Base-by-base conservation (phyloP, 805 yeast species). In the Barnettozyma sp. region DNA sequence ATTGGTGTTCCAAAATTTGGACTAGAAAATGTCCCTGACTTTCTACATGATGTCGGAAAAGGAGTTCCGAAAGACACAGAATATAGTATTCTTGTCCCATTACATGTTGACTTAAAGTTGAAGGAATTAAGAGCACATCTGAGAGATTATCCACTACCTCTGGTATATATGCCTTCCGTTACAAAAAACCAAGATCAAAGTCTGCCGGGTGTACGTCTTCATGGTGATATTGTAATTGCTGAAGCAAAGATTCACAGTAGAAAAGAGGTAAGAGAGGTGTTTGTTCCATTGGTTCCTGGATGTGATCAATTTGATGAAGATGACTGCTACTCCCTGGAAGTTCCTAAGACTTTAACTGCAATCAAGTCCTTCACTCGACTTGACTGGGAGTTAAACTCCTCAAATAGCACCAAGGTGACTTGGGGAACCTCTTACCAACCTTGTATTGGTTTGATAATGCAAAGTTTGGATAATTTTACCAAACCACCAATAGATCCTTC, bases 401-500 rank as follows among this genome's bases (percentile, higher is more conserved):
- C 63, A 10, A 53, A 55, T 4, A 77, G 88, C 0, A 75, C 88
- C 0, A 62, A 81, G 21, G 73, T 84, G 24, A 73, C 82, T 0
- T 87, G 95, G 94, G 92, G 94, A 23, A 77, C 77, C 22, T 81
- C 90, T 0, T 79, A 82, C 46, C 85, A 81, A 46, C 87, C 94
- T 13, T 88, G 87, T 1, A 71, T 88, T 21, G 86, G 85, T 45
- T 88, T 85, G 45, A 67, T 79, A 2, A 81, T 83, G 77, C 62
- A 76, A 37, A 80, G 75, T 38, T 70, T 88, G 41, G 95, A 87
- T 48, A 77, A 80, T 30, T 84, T 88, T 52, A 77, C 94, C 1
- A 88, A 90, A 55, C 94, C 95, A 0, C 95, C 94, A 0, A 60
- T 82, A 12, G 97, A 88, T 55, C 88, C 88, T 0, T 84, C 95